A percentile compares a stretch with the other conserved stretches of the same genome.
Evolutionary conservation across 306 rosid genomes (phyloP).

Genomic region (Cajanus cajan): DNA sequence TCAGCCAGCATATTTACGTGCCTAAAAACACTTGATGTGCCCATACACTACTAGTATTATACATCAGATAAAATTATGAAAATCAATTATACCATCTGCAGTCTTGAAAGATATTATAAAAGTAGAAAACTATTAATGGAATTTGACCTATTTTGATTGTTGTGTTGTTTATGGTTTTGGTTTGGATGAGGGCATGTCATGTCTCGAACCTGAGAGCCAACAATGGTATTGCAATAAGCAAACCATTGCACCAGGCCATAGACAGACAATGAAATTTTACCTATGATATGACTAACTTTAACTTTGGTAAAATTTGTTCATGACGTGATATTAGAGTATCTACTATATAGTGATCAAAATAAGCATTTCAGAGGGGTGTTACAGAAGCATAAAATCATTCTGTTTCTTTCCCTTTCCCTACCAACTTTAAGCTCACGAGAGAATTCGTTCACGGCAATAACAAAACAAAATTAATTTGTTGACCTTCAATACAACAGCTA

Average conservation of each 20-base stretch:
- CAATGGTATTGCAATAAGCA: no score
- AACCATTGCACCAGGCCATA: no score
- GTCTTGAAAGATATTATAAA: background rate
- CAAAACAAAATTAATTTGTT: background rate
- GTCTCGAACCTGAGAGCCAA: no score
- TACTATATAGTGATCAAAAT: background rate
- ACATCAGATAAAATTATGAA: background rate
- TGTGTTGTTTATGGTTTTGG: no score
- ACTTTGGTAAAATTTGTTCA: no score
- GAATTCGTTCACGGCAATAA: background rate
- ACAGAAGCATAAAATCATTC: background rate
- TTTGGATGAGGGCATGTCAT: no score
- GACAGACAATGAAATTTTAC: no score
- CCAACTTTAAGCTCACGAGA: background rate
- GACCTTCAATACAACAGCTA: constrained; percentile 17
- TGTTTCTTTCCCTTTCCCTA: background rate
- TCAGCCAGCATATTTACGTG: background rate
- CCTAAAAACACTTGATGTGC: background rate
- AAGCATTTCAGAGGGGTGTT: background rate
- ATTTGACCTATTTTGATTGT: no score
- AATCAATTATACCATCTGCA: background rate
- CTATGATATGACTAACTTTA: no score
- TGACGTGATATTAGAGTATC: no score
- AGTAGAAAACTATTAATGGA: background rate
- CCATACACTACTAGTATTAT: background rate